phyloP scores from a whole-genome alignment of 805 yeast species.

The Sugiyamaella mastotermitis region DNA sequence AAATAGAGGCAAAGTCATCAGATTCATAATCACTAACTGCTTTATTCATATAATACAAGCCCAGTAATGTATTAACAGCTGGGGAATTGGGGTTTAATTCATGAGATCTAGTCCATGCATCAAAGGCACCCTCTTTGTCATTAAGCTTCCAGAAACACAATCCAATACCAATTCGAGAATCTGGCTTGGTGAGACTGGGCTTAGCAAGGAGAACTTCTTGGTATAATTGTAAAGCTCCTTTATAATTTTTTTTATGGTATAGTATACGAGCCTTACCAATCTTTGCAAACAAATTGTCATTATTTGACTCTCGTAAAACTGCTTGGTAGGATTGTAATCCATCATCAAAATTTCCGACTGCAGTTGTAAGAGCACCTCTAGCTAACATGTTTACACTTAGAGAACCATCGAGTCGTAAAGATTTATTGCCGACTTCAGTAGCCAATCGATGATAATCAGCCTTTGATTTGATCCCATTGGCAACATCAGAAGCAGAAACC shows the following conservation, averaged over 20 bases:
- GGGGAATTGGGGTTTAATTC: conserved; percentile 56
- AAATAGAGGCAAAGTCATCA: conserved; percentile 50
- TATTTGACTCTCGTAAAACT: conserved; percentile 44
- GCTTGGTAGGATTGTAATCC: conserved; percentile 66
- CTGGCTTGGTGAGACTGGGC: conserved; percentile 70
- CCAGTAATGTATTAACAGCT: conserved; percentile 59
- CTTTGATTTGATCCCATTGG: conserved; percentile 17
- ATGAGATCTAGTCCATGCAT: conserved; percentile 77
- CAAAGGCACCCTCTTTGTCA: conserved; percentile 67
- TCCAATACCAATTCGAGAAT: conserved; percentile 93
- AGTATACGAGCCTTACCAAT: conserved; percentile 79
- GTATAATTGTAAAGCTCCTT: conserved; percentile 69
- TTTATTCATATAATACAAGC: conserved; percentile 61
- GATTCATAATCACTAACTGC: conserved; percentile 28
- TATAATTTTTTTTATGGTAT: conserved; percentile 65
- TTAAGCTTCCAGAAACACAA: conserved; percentile 86
- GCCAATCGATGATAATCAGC: conserved; percentile 36
- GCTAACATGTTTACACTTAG: conserved; percentile 49
- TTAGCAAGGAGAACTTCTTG: conserved; percentile 75
- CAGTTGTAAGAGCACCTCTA: conserved; percentile 57
- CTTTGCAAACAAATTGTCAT: conserved; percentile 66
- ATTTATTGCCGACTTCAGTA: conserved; percentile 40
- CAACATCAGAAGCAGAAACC: conserved; percentile 1
- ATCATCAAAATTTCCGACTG: conserved; percentile 57
- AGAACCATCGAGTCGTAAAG: conserved; percentile 41